Evolutionary conservation across 1,139 yeast genomes (phyloP).

Genomic region (Nakaseomyces kungkrabaensis): DNA sequence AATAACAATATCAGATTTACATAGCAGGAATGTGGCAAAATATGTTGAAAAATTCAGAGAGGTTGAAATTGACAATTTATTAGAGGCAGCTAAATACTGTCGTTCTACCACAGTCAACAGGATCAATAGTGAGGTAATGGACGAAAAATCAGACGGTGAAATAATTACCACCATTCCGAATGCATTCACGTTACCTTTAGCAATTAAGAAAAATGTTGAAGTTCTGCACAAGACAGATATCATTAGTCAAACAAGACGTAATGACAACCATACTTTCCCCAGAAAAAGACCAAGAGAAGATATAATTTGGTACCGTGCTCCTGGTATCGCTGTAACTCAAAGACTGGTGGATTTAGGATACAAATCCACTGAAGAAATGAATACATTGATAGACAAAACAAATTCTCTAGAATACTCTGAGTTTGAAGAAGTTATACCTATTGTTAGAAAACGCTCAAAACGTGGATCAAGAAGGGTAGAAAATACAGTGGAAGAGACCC

Average conservation of each 20-base stretch:
- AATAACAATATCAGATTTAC: background rate
- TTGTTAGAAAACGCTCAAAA: background rate
- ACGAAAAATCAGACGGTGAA: background rate
- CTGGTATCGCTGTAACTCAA: slow-evolving; percentile 54
- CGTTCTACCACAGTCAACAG: background rate
- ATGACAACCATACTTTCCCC: slow-evolving; percentile 24
- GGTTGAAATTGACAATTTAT: background rate
- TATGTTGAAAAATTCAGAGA: background rate
- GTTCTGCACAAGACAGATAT: slow-evolving; percentile 23
- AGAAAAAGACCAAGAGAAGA: slow-evolving; percentile 34
- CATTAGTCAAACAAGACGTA: slow-evolving; percentile 22
- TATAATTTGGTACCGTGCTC: slow-evolving; percentile 71
- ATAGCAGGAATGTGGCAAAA: background rate
- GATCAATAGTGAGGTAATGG: background rate
- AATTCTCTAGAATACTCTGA: background rate
- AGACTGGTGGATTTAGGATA: slow-evolving; percentile 33
- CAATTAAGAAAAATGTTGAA: slow-evolving; percentile 18
- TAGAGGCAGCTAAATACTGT: background rate
- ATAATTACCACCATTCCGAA: slow-evolving; percentile 13
- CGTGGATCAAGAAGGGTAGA: slow-evolving; percentile 11
- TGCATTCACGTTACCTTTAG: slow-evolving; percentile 20
- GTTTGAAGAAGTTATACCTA: slow-evolving; percentile 1
- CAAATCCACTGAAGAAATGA: slow-evolving; percentile 5
- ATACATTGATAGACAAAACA: slow-evolving; percentile 1
- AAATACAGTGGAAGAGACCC: slow-evolving; percentile 18